Evolutionary conservation across 805 yeast genomes (phyloP).

Genomic region (Metschnikowia koreensis): DNA sequence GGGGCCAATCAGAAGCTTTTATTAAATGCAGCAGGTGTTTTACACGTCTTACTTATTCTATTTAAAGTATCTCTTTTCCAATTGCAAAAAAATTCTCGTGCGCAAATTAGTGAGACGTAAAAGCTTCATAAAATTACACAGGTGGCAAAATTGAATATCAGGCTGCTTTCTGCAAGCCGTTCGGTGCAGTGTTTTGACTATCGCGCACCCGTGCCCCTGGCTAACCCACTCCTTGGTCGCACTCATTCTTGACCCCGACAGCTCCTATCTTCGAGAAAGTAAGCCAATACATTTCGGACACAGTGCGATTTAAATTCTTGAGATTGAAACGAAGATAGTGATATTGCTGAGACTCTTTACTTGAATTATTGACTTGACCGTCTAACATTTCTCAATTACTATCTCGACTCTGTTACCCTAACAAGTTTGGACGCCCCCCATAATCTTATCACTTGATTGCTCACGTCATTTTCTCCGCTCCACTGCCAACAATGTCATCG

Average conservation of each 20-base stretch:
- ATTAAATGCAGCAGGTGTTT: no score
- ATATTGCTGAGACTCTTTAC: background rate
- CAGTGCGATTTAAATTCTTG: background rate
- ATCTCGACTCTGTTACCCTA: background rate
- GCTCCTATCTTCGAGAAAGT: background rate
- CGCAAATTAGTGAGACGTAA: no score
- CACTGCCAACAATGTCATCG: conserved; percentile 10
- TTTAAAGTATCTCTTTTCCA: no score
- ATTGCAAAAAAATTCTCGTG: no score
- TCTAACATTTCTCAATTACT: background rate
- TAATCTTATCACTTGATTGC: conserved; percentile 5
- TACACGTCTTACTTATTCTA: no score
- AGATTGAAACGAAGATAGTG: background rate
- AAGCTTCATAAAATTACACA: no score
- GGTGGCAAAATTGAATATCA: no score
- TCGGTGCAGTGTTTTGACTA: background rate
- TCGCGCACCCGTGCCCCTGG: conserved; percentile 10
- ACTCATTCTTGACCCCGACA: conserved; percentile 7
- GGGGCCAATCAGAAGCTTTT: no score
- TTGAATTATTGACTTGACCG: background rate
- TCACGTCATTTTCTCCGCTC: conserved; percentile 1
- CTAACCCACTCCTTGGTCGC: conserved; percentile 4
- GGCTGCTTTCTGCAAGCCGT: no score
- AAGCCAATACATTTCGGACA: background rate
- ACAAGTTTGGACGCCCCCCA: background rate